phyloP scores from a whole-genome alignment of 2,329 filamentous ascomycete genomes.

The Chalaropsis thielavioides region DNA sequence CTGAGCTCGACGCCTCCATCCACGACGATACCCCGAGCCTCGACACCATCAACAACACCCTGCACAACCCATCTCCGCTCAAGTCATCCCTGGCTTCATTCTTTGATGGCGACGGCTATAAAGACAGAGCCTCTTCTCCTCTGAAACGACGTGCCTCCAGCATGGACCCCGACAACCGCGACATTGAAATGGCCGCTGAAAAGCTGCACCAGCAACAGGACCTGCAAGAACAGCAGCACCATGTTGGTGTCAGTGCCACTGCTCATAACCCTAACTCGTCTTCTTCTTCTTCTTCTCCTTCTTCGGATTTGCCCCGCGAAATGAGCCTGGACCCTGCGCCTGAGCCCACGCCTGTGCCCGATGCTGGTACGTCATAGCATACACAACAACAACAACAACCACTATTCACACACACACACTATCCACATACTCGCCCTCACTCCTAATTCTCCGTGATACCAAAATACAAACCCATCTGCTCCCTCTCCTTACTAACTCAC shows the following conservation, averaged over 20 bases:
- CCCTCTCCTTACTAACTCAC: neutral
- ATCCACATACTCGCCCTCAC: too few species aligned
- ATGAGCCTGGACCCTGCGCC: constrained; percentile 16
- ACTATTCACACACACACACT: too few species aligned
- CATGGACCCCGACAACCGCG: constrained; percentile 37
- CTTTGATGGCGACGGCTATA: constrained; percentile 39
- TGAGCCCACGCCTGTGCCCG: neutral
- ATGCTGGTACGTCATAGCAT: constrained; percentile 17
- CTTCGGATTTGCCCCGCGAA: constrained; percentile 13
- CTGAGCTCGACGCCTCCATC: constrained; percentile 42
- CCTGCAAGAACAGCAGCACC: constrained; percentile 1
- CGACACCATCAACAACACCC: constrained; percentile 4
- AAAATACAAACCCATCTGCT: neutral
- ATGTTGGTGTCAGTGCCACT: neutral
- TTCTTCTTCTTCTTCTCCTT: neutral
- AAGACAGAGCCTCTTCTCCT: constrained; percentile 47
- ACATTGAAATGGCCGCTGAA: constrained; percentile 20
- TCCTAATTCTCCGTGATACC: too few species aligned
- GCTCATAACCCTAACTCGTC: neutral
- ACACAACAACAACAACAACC: neutral
- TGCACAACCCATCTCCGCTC: constrained; percentile 33
- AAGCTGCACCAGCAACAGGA: constrained; percentile 11
- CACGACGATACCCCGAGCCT: constrained; percentile 31
- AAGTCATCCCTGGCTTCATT: constrained; percentile 42
- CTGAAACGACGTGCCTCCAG: constrained; percentile 49